A percentile compares a stretch with the other conserved stretches of the same genome.
phyloP scores from a whole-genome alignment of 225 moss, liverwort and hornwort species.

The Lunularia cruciata region DNA sequence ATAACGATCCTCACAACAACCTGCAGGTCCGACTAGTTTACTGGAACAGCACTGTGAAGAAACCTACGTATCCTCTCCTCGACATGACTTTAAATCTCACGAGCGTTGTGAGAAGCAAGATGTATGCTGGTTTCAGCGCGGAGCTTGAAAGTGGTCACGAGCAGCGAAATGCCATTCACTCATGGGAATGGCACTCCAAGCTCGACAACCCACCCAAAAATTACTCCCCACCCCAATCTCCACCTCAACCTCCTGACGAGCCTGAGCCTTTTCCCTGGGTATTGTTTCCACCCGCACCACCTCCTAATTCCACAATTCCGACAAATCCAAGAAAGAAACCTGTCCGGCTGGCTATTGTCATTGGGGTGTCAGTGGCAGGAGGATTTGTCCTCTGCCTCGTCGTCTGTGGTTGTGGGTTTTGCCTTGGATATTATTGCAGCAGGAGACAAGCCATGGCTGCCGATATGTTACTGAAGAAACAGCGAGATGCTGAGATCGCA shows the following conservation, averaged over 20 bases:
- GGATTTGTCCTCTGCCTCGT: neutral
- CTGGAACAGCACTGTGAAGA: neutral
- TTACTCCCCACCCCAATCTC: too few relatives aligned
- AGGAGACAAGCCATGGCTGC: neutral
- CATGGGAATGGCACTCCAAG: neutral
- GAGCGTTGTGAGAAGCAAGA: neutral
- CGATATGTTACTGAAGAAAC: too few relatives aligned
- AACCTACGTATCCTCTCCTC: neutral
- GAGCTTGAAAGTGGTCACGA: too few relatives aligned
- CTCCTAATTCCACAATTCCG: neutral
- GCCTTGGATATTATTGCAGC: neutral
- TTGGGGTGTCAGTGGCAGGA: neutral
- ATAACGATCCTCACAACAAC: neutral
- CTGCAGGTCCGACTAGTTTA: conserved; percentile 7
- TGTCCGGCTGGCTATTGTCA: neutral
- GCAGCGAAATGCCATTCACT: neutral
- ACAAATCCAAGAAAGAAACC: neutral
- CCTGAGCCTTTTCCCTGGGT: too few relatives aligned
- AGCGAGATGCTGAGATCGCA: too few relatives aligned
- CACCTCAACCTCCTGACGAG: too few relatives aligned
- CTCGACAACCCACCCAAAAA: neutral
- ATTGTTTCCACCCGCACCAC: too few relatives aligned
- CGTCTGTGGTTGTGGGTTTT: neutral
- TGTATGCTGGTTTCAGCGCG: conserved; percentile 6
- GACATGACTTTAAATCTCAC: neutral